Base-by-base conservation (phyloP, 345 rosid species). In the Corymbia maculata region DNA sequence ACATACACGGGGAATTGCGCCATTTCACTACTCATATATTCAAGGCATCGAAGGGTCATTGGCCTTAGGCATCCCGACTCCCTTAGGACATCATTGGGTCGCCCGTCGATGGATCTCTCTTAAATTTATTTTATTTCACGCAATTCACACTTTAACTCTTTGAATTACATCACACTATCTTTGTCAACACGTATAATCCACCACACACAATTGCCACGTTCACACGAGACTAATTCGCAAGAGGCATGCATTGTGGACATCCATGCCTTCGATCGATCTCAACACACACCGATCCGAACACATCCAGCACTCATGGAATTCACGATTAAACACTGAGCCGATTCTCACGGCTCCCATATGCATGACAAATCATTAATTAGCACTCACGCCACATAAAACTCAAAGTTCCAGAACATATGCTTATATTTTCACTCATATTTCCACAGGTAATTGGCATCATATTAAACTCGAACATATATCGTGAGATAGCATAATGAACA, bases 31-130 rank as follows among this genome's bases (percentile, higher is more conserved):
- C 55, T 52, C 55, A 52, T 2, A 17, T 52, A 52, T 52, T 52
- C 55, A 52, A 0, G 0, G 5, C 4, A 51, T 53, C 57, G 1
- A 53, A 53, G 6, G 61, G 61, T 55, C 0, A 0, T 12, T 22
- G 2, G 28, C 61, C 28, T 9, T 55, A 8, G 28, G 61, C 28
- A 55, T 21, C 61, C 24, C 1, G 12, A 22, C 2, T 55, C 13
- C 61, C 5, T 22, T 8, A 8, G 28, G 61, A 28, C 61, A 55
- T 55, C 61, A 55, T 55, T 1, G 0, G 17, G 12, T 3, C 7
- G 6, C 13, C 21, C 0, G 61, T 22, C 2, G 13, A 22, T 55
- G 28, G 7, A 55, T 55, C 21, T 55, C 1, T 7, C 8, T 21
- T 55, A 55, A 21, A 8, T 55, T 21, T 6, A 55, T 9, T 22